Conservation (phyloP, 495 filamentous ascomycete species). For the Xylaria palmicola region DNA sequence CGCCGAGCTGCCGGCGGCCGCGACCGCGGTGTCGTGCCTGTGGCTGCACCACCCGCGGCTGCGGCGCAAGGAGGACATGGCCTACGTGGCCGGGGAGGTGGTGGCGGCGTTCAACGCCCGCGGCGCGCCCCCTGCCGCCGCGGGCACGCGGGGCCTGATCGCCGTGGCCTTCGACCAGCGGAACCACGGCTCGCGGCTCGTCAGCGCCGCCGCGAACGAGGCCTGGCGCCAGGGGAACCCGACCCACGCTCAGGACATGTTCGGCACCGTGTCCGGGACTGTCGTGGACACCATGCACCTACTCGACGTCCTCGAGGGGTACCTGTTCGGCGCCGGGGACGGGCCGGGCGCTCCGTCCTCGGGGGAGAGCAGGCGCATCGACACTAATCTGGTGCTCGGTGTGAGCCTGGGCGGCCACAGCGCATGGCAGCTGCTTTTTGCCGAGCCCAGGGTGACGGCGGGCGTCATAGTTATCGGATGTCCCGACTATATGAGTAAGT, state of each 20-base stretch:
- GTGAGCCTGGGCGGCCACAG: constrained; percentile 87
- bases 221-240: constrained; percentile 78
- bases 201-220: constrained; percentile 60
- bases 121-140: not conserved
- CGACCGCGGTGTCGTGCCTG: constrained; percentile 61
- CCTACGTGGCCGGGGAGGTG: constrained; percentile 36
- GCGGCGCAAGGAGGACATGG: constrained; percentile 69
- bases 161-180: constrained; percentile 83
- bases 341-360: constrained; percentile 18
- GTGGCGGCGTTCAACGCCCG: constrained; percentile 37
- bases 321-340: constrained; percentile 60
- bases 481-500: constrained; percentile 73
- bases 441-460: constrained; percentile 72
- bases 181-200: constrained; percentile 78
- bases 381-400: constrained; percentile 72
- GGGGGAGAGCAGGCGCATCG: constrained; percentile 45
- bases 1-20: constrained; percentile 58
- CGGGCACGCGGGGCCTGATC: constrained; percentile 56
- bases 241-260: constrained; percentile 55
- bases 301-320: constrained; percentile 73
- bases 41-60: constrained; percentile 86
- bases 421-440: constrained; percentile 77
- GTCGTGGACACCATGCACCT: constrained; percentile 68
- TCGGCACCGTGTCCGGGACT: constrained; percentile 55
- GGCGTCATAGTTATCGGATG: constrained; percentile 83